phyloP scores from a whole-genome alignment of 2,329 filamentous ascomycete genomes.

The Stachybotrys echinatus region DNA sequence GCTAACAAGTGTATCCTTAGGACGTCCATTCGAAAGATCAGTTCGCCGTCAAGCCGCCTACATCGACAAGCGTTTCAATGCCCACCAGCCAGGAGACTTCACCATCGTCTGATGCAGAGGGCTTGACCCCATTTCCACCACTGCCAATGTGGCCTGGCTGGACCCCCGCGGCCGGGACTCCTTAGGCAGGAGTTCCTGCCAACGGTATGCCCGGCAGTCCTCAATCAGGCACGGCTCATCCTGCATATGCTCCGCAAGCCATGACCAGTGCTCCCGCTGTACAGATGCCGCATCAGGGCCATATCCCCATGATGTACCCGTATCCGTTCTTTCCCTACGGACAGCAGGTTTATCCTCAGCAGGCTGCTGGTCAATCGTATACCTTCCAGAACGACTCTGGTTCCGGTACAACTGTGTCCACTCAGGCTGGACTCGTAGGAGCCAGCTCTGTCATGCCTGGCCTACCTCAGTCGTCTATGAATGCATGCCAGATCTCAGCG shows the following conservation, averaged over 20 bases:
- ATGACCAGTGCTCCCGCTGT: neutral
- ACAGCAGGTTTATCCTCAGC: neutral
- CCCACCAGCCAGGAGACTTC: neutral
- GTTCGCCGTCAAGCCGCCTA: neutral
- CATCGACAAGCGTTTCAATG: neutral
- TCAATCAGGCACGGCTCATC: neutral
- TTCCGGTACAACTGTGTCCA: neutral
- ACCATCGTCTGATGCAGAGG: neutral
- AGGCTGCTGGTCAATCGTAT: neutral
- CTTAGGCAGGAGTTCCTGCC: conserved; percentile 17
- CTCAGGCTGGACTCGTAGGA: neutral
- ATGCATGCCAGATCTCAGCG: neutral
- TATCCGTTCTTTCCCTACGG: neutral
- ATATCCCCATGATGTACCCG: neutral
- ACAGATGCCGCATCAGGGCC: neutral
- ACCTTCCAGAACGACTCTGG: neutral
- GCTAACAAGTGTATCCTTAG: neutral
- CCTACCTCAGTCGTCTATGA: neutral
- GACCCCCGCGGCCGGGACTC: conserved; percentile 5
- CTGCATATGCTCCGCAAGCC: neutral
- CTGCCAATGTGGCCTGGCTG: conserved; percentile 8
- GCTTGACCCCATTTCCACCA: conserved; percentile 6
- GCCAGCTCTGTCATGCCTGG: neutral
- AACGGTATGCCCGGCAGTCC: neutral
- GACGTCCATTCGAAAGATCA: neutral